phyloP scores from a whole-genome alignment of 192 early-diverging fungal species.

The Gamsiella multidivaricata region DNA sequence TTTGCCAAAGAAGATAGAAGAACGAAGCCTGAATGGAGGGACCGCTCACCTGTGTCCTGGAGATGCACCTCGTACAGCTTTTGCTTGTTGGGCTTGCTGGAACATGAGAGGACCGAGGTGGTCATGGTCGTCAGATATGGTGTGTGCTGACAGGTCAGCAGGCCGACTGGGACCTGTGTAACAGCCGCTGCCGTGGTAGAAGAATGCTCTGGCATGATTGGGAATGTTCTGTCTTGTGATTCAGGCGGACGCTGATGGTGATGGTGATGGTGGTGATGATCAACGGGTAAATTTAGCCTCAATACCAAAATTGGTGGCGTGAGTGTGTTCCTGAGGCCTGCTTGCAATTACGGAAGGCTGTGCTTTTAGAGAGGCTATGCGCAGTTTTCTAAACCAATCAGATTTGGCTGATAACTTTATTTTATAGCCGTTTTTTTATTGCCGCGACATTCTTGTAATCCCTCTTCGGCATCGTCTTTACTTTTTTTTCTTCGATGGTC shows the following conservation, averaged over 20 bases:
- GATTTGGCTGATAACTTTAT: no score
- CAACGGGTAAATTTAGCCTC: background rate
- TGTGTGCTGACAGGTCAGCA: conserved; percentile 69
- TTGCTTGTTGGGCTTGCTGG: conserved; percentile 60
- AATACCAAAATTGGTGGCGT: no score
- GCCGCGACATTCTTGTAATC: conserved; percentile 8
- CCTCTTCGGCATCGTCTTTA: no score
- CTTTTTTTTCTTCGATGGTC: no score
- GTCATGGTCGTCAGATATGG: conserved; percentile 59
- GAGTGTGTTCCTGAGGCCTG: no score
- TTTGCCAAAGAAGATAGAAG: background rate
- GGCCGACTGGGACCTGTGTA: conserved; percentile 64
- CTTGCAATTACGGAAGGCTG: no score
- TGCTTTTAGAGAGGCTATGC: no score
- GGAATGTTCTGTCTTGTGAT: no score
- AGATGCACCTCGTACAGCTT: conserved; percentile 72
- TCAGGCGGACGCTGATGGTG: no score
- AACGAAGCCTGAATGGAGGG: background rate
- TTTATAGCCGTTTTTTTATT: no score
- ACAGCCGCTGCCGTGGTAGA: background rate
- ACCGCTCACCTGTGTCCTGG: conserved; percentile 63
- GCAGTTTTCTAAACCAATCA: conserved; percentile 8
- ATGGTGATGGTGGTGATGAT: background rate
- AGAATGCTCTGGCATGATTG: background rate
- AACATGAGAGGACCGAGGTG: conserved; percentile 65